Base-by-base conservation (phyloP, 2,329 filamentous ascomycete genomes). In the Lachnellula cervina region DNA sequence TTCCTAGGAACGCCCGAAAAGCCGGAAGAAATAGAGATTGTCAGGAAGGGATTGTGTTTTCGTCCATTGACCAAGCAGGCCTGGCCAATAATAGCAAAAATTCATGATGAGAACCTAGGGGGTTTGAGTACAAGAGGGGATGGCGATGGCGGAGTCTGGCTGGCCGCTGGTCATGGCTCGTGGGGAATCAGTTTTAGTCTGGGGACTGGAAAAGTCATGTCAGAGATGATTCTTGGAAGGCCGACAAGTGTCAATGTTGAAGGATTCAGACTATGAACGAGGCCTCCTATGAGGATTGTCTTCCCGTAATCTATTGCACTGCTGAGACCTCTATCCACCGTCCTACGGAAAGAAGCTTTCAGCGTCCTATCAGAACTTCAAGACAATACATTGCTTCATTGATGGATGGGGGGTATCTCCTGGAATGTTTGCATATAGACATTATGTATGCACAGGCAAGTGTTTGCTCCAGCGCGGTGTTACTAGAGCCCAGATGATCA, bases 111-210 rank as follows among this genome's bases (percentile, higher is more conserved):
- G 13, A 74, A 77, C 44, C 75, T 90, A 3, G 84, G 83, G 1
- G 66, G 64, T 13, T 72, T 73, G 0, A 66, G 79, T 6, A 71
- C 76, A 23, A 69, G 61, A 59, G 65, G 65, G 25, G 69, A 66
- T 17, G 65, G 64, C 0, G 74, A 76, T 1, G 83, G 86, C 2
- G 87, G 88, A 4, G 84, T 93, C 0, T 92, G 82, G 67, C 69
- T 91, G 38, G 83, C 85, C 1, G 77, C 84, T 4, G 88, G 89
- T 0, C 88, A 92, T 74, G 88, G 88, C 0, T 85, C 88, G 0
- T 92, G 88, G 88, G 88, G 88, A 0, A 87, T 87, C 25, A 79
- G 76, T 48, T 66, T 83, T 65, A 76, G 77, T 16, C 71, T 89
- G 32, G 88, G 87, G 1, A 91, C 87, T 0, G 89, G 88, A 0